phyloP scores from a whole-genome alignment of 2,329 filamentous ascomycete genomes.

The Fusarium stilboides region DNA sequence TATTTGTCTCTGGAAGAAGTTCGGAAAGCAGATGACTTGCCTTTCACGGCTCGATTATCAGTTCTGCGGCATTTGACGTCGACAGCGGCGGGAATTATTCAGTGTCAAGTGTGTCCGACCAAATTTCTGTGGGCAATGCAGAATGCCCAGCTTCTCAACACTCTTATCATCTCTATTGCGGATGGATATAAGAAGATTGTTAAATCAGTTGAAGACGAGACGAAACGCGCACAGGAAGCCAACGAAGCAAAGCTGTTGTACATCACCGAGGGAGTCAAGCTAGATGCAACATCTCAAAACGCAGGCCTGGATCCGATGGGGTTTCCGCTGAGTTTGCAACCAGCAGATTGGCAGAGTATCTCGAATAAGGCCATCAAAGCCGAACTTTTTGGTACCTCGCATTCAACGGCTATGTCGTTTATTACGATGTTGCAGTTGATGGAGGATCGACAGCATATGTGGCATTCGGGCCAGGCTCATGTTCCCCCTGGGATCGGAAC shows the following conservation, averaged over 20 bases:
- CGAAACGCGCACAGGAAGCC: conserved; percentile 31
- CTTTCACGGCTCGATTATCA: conserved; percentile 38
- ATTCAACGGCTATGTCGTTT: conserved; percentile 20
- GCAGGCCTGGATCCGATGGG: not conserved
- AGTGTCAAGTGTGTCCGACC: conserved; percentile 44
- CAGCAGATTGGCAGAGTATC: conserved; percentile 39
- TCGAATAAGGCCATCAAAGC: conserved; percentile 42
- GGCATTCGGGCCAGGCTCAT: conserved; percentile 43
- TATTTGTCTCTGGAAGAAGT: conserved; percentile 48
- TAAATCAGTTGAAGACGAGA: conserved; percentile 41
- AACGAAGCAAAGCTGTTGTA: conserved; percentile 36
- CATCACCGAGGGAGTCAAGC: conserved; percentile 27
- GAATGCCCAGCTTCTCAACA: conserved; percentile 48
- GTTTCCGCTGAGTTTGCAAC: conserved; percentile 34
- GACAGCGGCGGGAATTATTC: conserved; percentile 34
- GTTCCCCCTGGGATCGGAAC: conserved; percentile 16
- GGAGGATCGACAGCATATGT: conserved; percentile 45
- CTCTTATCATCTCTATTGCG: conserved; percentile 44
- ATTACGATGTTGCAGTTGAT: conserved; percentile 40
- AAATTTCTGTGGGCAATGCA: conserved; percentile 50
- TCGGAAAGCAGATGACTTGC: conserved; percentile 36
- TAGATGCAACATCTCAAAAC: not conserved
- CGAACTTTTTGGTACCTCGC: conserved; percentile 33
- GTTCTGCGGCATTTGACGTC: conserved; percentile 37
- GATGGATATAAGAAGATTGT: conserved; percentile 47